phyloP scores from a whole-genome alignment of 305 asterid genomes.

The Withania somnifera region DNA sequence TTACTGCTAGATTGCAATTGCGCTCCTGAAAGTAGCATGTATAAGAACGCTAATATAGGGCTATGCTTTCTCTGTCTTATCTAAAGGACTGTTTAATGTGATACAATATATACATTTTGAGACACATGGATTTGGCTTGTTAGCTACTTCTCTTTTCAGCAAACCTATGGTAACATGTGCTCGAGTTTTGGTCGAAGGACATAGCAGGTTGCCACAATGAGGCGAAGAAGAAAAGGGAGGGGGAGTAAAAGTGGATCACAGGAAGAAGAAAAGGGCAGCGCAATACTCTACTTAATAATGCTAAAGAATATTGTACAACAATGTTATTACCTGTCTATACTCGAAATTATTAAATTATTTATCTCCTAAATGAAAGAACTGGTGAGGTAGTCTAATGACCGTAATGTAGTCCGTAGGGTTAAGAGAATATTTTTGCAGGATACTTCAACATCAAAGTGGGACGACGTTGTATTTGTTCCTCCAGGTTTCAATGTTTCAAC shows the following conservation, averaged over 20 bases:
- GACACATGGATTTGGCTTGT: neutral
- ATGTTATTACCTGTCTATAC: too few relatives aligned
- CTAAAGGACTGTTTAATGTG: neutral
- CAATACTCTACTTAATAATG: too few relatives aligned
- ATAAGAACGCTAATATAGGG: neutral
- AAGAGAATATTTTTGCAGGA: conserved; percentile 56
- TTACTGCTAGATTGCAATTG: neutral
- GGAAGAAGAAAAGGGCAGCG: neutral
- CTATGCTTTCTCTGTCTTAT: neutral
- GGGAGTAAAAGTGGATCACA: neutral
- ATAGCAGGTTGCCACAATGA: neutral
- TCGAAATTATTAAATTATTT: too few relatives aligned
- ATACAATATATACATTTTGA: neutral
- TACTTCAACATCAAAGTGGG: conserved; percentile 46
- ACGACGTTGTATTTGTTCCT: conserved; percentile 81
- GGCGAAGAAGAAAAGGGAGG: neutral
- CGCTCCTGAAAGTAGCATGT: neutral
- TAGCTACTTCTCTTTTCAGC: neutral
- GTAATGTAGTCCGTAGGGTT: too few relatives aligned
- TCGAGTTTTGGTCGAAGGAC: neutral
- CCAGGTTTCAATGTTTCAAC: conserved; percentile 80
- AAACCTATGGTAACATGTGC: neutral
- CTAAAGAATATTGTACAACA: too few relatives aligned
- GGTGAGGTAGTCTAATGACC: too few relatives aligned
- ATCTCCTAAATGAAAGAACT: too few relatives aligned